Evolutionary conservation across 1,139 yeast species (phyloP), one percentile per base, ranked within the genome.

Genomic region (Tardiomyces blankii): DNA sequence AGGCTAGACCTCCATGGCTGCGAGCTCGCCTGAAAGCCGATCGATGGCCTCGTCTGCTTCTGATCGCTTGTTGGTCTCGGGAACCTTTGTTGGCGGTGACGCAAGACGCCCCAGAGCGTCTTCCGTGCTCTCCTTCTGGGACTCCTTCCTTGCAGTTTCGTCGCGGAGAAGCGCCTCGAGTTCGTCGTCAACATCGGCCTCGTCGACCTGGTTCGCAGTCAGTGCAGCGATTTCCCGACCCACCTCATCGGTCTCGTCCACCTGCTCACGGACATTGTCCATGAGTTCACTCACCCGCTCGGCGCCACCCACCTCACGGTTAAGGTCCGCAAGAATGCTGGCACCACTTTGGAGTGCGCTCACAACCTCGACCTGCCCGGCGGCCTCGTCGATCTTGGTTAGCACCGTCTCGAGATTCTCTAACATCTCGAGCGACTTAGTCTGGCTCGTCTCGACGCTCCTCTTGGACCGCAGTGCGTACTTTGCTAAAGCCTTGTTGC

Each of bases 211-310:
- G 16, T 30, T 11, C 9, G 45, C 21, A 13, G 55, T 45, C 43
- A 61, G 49, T 14, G 52, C 49, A 33, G 54, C 52, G 27, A 67
- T 54, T 42, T 58, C 61, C 11, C 49, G 46, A 11, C 63, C 59
- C 30, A 66, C 58, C 41, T 54, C 65, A 43, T 65, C 66, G 2
- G 65, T 54, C 38, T 59, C 62, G 11, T 53, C 61, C 7, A 54
- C 49, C 33, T 57, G 61, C n/a, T 65, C 68, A 16, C 56, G 56
- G 38, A 68, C 46, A 43, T 53, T 52, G 38, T 67, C 70, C 53
- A 64, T 56, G 23, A 67, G 52, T 21, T 60, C 60, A 13, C 62
- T 63, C 11, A 65, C 68, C 44, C 56, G 53, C 40, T 66, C 71
- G 7, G 57, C 62, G 4, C 63, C 65, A 2, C 67, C 66, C 25